Conservation (phyloP, 176 grass and related monocot species). For the Saccharum officinarum region DNA sequence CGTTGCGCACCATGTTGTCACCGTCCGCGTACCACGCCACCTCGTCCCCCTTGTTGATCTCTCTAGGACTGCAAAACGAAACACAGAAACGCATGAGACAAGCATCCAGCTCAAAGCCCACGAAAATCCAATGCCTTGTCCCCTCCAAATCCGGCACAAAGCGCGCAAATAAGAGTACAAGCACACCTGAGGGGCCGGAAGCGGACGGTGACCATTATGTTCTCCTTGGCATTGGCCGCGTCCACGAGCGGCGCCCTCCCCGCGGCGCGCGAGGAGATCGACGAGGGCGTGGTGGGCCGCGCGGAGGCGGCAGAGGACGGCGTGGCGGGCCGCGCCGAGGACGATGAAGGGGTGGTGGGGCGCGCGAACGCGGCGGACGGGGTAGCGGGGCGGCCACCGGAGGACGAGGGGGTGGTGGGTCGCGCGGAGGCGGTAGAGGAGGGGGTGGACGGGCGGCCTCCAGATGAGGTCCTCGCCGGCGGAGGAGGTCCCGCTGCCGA, state of each 20-base stretch:
- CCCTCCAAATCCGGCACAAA: background rate
- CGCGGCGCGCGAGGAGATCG: slow-evolving; percentile 33
- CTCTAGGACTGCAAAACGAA: slow-evolving; percentile 61
- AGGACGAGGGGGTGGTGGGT: slow-evolving; percentile 60
- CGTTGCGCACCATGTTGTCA: slow-evolving; percentile 87
- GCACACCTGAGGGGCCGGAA: slow-evolving; percentile 89
- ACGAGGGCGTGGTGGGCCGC: slow-evolving; percentile 56
- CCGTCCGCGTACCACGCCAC: slow-evolving; percentile 94
- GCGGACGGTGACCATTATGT: slow-evolving; percentile 93
- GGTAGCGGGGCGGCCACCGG: slow-evolving; percentile 35
- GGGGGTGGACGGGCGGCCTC: slow-evolving; percentile 49
- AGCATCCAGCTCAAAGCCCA: slow-evolving; percentile 25
- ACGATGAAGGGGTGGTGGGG: slow-evolving; percentile 48
- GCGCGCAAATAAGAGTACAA: background rate
- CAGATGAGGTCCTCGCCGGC: slow-evolving; percentile 39
- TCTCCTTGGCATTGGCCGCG: slow-evolving; percentile 87
- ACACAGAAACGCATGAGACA: slow-evolving; percentile 10
- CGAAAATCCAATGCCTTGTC: background rate
- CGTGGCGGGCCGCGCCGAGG: slow-evolving; percentile 45
- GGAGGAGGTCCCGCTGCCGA: slow-evolving; percentile 32
- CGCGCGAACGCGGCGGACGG: slow-evolving; percentile 61
- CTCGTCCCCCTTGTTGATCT: slow-evolving; percentile 97
- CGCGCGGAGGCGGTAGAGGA: slow-evolving; percentile 46
- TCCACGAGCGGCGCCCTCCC: slow-evolving; percentile 53
- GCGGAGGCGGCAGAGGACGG: slow-evolving; percentile 45